Evolutionary conservation across 805 yeast species (phyloP), one percentile per base, ranked within the genome.

Genomic region (Candida glaebosa): DNA sequence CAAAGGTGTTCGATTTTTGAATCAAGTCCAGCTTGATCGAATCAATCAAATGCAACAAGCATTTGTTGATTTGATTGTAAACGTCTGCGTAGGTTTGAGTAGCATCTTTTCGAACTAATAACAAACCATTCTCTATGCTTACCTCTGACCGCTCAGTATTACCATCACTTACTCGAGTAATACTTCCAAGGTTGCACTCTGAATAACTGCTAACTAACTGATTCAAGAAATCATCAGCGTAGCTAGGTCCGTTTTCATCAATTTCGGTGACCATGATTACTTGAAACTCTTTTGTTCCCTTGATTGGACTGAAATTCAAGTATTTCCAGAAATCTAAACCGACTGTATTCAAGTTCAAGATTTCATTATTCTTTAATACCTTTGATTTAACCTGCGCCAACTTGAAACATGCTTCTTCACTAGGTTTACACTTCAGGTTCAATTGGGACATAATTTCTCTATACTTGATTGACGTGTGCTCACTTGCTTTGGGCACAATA

Each of bases 261-360:
- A 44, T 41, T 46, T 69, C 73, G 2, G 65, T 49, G 1, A 85
- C 52, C 44, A 82, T 51, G 6, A 84, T 46, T 5, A 79, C 58
- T 41, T 75, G 76, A 44, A 82, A 75, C 43, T 75, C 65, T 46
- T 83, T 82, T 1, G 63, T 58, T 1, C 71, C 73, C 18, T 58
- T 56, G 5, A 74, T 50, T 0, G 91, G 87, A 34, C 73, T 71
- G 38, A 84, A 68, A 43, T 78, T 75, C 50, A 85, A 54, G 34
- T 71, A 61, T 50, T 68, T 79, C 89, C 83, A 82, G 51, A 74
- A 75, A 44, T 61, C 58, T 14, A 74, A 57, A 37, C 76, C 79
- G 24, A 71, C 64, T 5, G 60, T 54, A 39, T 68, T 64, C 50
- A 71, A 71, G 54, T 72, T 79, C 32, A 75, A 66, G 25, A 67